Evolutionary conservation across 768 basidiomycete species (phyloP).

Genomic region (Trametes punicea): DNA sequence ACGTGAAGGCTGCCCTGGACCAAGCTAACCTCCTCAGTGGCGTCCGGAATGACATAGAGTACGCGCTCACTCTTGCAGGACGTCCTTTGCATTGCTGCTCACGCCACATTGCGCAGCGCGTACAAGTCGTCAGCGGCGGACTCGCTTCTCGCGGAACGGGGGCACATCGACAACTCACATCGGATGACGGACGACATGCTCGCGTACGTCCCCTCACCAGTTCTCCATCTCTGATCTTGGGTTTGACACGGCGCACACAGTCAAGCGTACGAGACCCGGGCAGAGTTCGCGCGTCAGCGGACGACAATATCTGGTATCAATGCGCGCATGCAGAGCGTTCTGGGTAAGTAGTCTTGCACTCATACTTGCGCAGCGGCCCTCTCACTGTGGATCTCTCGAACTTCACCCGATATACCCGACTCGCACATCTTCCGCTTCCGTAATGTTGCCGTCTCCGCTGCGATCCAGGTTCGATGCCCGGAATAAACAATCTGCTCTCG

Average conservation of each 20-base stretch:
- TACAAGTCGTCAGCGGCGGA: conserved; percentile 91
- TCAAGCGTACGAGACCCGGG: conserved; percentile 95
- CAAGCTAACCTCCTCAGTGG: conserved; percentile 85
- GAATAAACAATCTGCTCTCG: conserved; percentile 82
- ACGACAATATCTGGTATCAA: conserved; percentile 74
- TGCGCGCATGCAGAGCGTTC: conserved; percentile 75
- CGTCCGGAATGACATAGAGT: conserved; percentile 97
- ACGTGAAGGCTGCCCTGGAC: conserved; percentile 79
- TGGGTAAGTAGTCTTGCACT: conserved; percentile 54
- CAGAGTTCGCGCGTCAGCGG: conserved; percentile 86
- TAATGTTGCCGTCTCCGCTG: neutral
- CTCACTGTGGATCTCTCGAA: neutral
- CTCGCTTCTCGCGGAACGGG: conserved; percentile 81
- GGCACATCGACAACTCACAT: conserved; percentile 89
- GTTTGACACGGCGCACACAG: conserved; percentile 37
- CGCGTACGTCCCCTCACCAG: conserved; percentile 49
- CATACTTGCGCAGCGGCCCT: neutral
- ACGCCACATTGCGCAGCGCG: conserved; percentile 47
- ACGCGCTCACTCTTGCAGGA: conserved; percentile 23
- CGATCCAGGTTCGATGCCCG: conserved; percentile 78
- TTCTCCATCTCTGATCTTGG: neutral
- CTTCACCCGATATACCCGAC: neutral
- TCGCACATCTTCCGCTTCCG: neutral
- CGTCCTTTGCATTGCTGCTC: neutral
- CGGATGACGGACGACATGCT: conserved; percentile 92